phyloP scores from a whole-genome alignment of 805 yeast genomes.

The Wickerhamiella lipophila region DNA sequence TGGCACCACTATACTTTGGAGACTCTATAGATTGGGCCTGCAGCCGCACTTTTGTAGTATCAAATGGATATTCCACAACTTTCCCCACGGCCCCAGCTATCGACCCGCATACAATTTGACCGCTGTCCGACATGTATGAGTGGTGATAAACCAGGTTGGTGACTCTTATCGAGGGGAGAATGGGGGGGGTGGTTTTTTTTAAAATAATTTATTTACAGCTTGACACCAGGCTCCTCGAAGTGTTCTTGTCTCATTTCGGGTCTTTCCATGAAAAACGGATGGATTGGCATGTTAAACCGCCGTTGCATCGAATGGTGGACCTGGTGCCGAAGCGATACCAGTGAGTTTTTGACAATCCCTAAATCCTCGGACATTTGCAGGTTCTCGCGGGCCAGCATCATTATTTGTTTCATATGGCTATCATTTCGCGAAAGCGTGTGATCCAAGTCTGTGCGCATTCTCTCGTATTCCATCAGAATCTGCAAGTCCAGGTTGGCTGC shows the following conservation, averaged over 20 bases:
- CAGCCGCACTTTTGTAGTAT: conserved; percentile 78
- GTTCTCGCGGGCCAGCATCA: conserved; percentile 28
- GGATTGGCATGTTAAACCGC: conserved; percentile 3
- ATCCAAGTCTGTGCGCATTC: conserved; percentile 27
- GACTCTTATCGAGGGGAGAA: not conserved
- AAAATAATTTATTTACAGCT: not conserved
- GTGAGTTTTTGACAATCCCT: conserved; percentile 20
- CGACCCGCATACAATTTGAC: conserved; percentile 27
- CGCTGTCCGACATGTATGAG: not conserved
- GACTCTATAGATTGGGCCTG: conserved; percentile 48
- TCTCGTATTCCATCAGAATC: conserved; percentile 26
- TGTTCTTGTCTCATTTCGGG: not conserved
- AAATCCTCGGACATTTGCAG: conserved; percentile 27
- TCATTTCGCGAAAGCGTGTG: conserved; percentile 25
- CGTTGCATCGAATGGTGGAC: conserved; percentile 14
- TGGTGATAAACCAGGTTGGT: not conserved
- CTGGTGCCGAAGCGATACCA: conserved; percentile 26
- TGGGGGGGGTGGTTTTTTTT: too few relatives aligned
- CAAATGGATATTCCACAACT: conserved; percentile 80
- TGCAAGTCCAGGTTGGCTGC: conserved; percentile 23
- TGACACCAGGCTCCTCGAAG: not conserved
- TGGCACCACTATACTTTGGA: conserved; percentile 42
- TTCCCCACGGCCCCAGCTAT: conserved; percentile 75
- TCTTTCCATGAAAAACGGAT: not conserved
- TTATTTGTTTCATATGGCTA: conserved; percentile 26